Conservation (phyloP, 1,139 yeast species). For the Fermentozyma sake region DNA sequence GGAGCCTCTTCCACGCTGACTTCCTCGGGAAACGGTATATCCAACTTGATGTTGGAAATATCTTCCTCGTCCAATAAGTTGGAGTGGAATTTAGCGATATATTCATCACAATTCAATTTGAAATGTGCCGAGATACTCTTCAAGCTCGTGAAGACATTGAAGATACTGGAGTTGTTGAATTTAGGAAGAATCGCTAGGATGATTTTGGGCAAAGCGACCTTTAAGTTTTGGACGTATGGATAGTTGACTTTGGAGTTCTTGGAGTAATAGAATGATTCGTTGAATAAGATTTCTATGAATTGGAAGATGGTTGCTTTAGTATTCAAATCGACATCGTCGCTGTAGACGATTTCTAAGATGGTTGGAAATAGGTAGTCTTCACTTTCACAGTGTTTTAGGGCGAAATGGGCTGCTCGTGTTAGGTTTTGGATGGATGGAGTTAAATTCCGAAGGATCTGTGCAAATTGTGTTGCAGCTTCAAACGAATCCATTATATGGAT, state of each 20-base stretch:
- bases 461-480: constrained; percentile 69
- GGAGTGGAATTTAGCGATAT: constrained; percentile 22
- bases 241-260: constrained; percentile 29
- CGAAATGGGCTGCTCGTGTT: constrained; percentile 53
- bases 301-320: constrained; percentile 63
- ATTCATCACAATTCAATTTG: constrained; percentile 26
- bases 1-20: constrained; percentile 19
- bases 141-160: constrained; percentile 37
- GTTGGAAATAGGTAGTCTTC: constrained; percentile 73
- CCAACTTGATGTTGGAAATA: constrained; percentile 24
- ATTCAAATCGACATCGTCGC: constrained; percentile 47
- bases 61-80: constrained; percentile 34
- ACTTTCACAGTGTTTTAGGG: constrained; percentile 53
- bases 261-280: constrained; percentile 30
- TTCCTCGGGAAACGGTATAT: constrained; percentile 32
- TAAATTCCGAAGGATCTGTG: constrained; percentile 53
- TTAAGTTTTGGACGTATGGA: constrained; percentile 46
- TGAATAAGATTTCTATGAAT: constrained; percentile 57
- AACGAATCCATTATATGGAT: constrained; percentile 61
- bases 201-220: constrained; percentile 41
- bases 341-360: constrained; percentile 62
- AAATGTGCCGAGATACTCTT: constrained; percentile 35
- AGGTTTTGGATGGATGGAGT: constrained; percentile 61
- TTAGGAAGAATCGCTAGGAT: constrained; percentile 50
- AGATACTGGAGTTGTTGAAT: constrained; percentile 45